Base-by-base conservation (phyloP, 495 filamentous ascomycete species). In the Xanthoparmelia taractica region DNA sequence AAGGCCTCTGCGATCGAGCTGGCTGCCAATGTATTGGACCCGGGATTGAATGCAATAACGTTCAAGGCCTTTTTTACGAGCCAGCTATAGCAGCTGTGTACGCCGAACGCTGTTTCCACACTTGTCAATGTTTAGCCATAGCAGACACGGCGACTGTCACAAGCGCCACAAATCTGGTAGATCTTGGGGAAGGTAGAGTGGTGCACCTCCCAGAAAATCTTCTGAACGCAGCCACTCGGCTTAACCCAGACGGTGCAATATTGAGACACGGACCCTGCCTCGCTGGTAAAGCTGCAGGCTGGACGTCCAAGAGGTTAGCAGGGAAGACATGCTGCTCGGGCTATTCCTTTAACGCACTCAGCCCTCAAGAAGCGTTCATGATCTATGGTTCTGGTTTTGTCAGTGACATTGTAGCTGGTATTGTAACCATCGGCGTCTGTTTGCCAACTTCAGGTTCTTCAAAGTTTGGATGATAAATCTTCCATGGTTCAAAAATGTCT, bases 311-410 rank as follows among this genome's bases (percentile, higher is more conserved):
- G 23, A 18, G 15, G 1, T 29, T 52, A 20, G 27, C 31, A 27
- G 17, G n/a, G 6, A 37, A 2, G 2, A 33, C 43, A 8, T 61
- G 59, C 41, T 48, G 40, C 43, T 52, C 59, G 10, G 59, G 43
- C 59, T 61, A 37, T 52, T 61, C 43, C 3, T 61, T 52, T 34
- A 61, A 52, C 23, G 41, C 33, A 23, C 11, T 61, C 43, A 61
- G 18, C 43, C 8, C 43, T 29, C 43, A 61, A 25, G 59, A 61
- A 23, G 59, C 45, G 34, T 50, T 23, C 15, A 52, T 50, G 59
- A 36, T 48, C 33, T 50, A 36, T 61, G 33, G 47, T 15, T 38
- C 52, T 36, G 43, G 17, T 17, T 52, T 37, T 3, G 45, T 61
- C 8, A 50, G 59, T 36, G 43, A 50, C 18, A 29, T 61, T 34